phyloP scores from a whole-genome alignment of 345 rosid species.

The Erodium maritimum region DNA sequence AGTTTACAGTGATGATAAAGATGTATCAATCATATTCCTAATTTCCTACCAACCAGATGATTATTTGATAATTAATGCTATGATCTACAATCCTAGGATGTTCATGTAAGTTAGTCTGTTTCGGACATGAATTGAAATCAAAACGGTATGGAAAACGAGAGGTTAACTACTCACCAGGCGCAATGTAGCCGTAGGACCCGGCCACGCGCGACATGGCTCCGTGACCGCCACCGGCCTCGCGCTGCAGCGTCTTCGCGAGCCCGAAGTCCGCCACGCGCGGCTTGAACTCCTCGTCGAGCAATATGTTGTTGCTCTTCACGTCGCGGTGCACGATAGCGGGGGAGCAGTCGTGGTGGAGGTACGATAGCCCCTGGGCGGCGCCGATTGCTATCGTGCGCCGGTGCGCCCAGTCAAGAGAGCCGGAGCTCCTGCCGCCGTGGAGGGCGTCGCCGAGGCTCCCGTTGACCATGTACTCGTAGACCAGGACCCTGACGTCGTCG shows the following conservation, averaged over 20 bases:
- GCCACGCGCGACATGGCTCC: conserved; percentile 39
- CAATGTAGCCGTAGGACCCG: conserved; percentile 72
- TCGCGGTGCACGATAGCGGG: conserved; percentile 70
- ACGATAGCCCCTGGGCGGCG: conserved; percentile 57
- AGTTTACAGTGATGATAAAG: too few relatives aligned
- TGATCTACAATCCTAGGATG: too few relatives aligned
- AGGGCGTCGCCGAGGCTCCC: conserved; percentile 66
- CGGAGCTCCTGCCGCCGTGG: conserved; percentile 25
- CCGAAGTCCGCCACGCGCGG: conserved; percentile 76
- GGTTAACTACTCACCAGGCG: conserved; percentile 43
- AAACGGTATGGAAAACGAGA: background rate
- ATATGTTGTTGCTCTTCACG: conserved; percentile 65
- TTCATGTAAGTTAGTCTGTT: too few relatives aligned
- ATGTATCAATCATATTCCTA: background rate
- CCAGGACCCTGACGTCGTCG: conserved; percentile 35
- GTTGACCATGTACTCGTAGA: conserved; percentile 63
- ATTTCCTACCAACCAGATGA: too few relatives aligned
- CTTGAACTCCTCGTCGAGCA: conserved; percentile 47
- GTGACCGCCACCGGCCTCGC: conserved; percentile 8
- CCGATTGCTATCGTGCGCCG: conserved; percentile 44
- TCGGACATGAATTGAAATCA: too few relatives aligned
- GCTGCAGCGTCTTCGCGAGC: conserved; percentile 46
- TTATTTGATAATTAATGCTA: too few relatives aligned
- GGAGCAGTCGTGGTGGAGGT: conserved; percentile 59
- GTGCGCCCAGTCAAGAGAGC: conserved; percentile 32